Evolutionary conservation across 148 eudicot species (phyloP).

Genomic region (Vaccinium corymbosum): DNA sequence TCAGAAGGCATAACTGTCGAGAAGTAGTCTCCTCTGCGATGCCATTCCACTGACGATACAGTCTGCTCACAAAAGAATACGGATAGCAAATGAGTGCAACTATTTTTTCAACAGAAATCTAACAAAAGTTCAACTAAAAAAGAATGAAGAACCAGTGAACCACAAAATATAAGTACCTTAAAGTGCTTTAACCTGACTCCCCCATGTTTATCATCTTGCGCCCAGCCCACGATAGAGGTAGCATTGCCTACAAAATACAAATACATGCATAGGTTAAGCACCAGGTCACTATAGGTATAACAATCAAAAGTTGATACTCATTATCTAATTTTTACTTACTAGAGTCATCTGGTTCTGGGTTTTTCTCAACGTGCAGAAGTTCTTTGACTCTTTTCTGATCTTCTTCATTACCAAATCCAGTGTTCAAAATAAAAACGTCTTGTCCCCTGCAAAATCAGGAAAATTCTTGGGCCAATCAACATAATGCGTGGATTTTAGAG

Average conservation of each 20-base stretch:
- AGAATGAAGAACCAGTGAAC: background rate
- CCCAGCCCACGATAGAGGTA: slow-evolving; percentile 61
- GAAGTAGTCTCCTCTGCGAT: slow-evolving; percentile 95
- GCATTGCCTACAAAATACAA: slow-evolving; percentile 34
- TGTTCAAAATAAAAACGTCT: slow-evolving; percentile 64
- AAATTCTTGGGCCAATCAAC: background rate
- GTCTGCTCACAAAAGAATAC: slow-evolving; percentile 41
- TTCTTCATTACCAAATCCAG: slow-evolving; percentile 72
- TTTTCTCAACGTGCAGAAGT: slow-evolving; percentile 50
- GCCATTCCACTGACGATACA: slow-evolving; percentile 93
- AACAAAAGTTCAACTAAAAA: background rate
- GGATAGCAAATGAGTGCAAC: slow-evolving; percentile 1
- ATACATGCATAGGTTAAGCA: background rate
- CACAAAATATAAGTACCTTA: slow-evolving; percentile 50
- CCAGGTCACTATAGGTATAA: background rate
- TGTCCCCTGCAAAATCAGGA: slow-evolving; percentile 51
- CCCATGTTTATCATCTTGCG: slow-evolving; percentile 57
- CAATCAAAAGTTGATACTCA: background rate
- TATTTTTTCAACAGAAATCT: background rate
- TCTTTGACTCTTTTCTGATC: slow-evolving; percentile 56
- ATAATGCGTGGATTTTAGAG: background rate
- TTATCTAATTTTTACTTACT: slow-evolving; percentile 40
- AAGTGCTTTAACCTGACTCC: slow-evolving; percentile 74
- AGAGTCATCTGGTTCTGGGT: slow-evolving; percentile 49
- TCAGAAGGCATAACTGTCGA: slow-evolving; percentile 85